A percentile compares a stretch with the other conserved stretches of the same genome.
phyloP scores from a whole-genome alignment of 345 rosid genomes.

The Hevea brasiliensis region DNA sequence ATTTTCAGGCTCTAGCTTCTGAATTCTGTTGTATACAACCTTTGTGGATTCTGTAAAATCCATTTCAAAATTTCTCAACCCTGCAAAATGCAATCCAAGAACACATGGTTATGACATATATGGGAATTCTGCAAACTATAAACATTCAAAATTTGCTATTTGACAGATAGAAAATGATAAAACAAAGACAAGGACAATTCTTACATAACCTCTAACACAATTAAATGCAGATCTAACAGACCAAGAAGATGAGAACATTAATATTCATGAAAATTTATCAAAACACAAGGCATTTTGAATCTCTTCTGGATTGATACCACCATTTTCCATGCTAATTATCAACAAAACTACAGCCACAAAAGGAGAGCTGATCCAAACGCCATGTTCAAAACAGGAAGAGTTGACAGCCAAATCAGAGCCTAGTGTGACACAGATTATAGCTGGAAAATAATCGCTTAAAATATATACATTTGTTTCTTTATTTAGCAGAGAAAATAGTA shows the following conservation, averaged over 20 bases:
- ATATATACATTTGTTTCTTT: constrained; percentile 5
- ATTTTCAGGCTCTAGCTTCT: constrained; percentile 76
- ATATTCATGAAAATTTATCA: not conserved
- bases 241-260: not conserved
- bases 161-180: no score
- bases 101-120: not conserved
- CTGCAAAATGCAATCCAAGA: constrained; percentile 30
- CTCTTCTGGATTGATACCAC: no score
- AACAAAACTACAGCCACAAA: constrained; percentile 10
- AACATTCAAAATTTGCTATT: no score
- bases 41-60: constrained; percentile 79
- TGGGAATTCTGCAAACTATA: not conserved
- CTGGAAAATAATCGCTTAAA: constrained; percentile 20
- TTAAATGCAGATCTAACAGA: constrained; percentile 22
- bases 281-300: not conserved
- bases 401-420: constrained; percentile 23
- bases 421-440: constrained; percentile 15
- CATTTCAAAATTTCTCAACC: constrained; percentile 39
- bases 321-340: not conserved
- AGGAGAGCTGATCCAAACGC: constrained; percentile 8
- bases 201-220: not conserved
- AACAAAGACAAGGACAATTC: not conserved
- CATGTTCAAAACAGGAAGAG: constrained; percentile 13
- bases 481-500: constrained; percentile 11
- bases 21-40: constrained; percentile 74